phyloP scores from a whole-genome alignment of 176 grass and related monocot species.

The bread wheat (Triticum aestivum) region IWGSC_CS_RefSeq_v2.1 NC_057808.1:275122109-275122608 shows the following conservation, averaged over 20 bases:
- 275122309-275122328: too few relatives aligned
- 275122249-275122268: not conserved
- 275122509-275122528: constrained; percentile 59
- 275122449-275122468: constrained; percentile 31
- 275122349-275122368: too few relatives aligned
- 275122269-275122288: too few relatives aligned
- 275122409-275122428: too few relatives aligned
- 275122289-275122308: too few relatives aligned
- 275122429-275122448: too few relatives aligned
- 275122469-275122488: constrained; percentile 70
- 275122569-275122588: not conserved
- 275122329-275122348: too few relatives aligned
- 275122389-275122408: too few relatives aligned
- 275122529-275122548: constrained; percentile 62
- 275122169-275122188: not conserved
- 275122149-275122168: not conserved
- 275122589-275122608: not conserved
- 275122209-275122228: not conserved
- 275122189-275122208: not conserved
- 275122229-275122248: not conserved
- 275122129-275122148: not conserved
- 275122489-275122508: constrained; percentile 57
- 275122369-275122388: too few relatives aligned
- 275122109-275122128: not conserved
- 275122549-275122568: not conserved